Evolutionary conservation across 192 early-diverging fungal species (phyloP).

Genomic region (Coemansia sp.): DNA sequence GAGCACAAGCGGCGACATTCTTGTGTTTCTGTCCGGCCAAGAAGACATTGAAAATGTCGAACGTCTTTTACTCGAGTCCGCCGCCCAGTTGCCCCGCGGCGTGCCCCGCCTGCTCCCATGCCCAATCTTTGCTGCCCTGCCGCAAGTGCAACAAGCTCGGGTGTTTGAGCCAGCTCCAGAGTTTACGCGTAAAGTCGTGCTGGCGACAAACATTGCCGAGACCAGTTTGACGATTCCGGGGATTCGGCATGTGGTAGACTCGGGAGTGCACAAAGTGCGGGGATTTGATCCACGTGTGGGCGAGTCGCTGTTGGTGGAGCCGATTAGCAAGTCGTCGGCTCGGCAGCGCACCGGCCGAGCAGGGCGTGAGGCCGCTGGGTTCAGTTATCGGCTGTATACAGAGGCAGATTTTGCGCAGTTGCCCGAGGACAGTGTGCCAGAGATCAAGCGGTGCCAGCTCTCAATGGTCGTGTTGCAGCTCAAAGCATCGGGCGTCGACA

Average conservation of each 20-base stretch:
- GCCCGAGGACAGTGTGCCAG: constrained; percentile 80
- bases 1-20: constrained; percentile 74
- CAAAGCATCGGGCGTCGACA: constrained; percentile 87
- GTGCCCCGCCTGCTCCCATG: constrained; percentile 69
- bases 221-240: constrained; percentile 95
- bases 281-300: constrained; percentile 86
- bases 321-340: constrained; percentile 89
- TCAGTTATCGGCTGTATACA: constrained; percentile 91
- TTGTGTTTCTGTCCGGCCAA: constrained; percentile 87
- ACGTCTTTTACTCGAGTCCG: constrained; percentile 64
- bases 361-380: constrained; percentile 91
- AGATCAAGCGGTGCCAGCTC: constrained; percentile 92
- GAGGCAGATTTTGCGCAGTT: constrained; percentile 75
- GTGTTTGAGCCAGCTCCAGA: constrained; percentile 89
- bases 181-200: constrained; percentile 85
- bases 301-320: constrained; percentile 84
- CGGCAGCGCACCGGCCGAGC: constrained; percentile 91
- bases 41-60: constrained; percentile 94
- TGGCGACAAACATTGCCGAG: constrained; percentile 98
- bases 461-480: constrained; percentile 81
- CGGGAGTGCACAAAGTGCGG: constrained; percentile 89
- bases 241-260: constrained; percentile 92
- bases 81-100: constrained; percentile 22
- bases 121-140: constrained; percentile 91
- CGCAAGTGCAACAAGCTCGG: constrained; percentile 79